These are phyloP conservation scores for Pochonia chlamydosporia DNA, from an alignment of 2,329 filamentous ascomycete genomes.

Conservation along the genomic window DNA sequence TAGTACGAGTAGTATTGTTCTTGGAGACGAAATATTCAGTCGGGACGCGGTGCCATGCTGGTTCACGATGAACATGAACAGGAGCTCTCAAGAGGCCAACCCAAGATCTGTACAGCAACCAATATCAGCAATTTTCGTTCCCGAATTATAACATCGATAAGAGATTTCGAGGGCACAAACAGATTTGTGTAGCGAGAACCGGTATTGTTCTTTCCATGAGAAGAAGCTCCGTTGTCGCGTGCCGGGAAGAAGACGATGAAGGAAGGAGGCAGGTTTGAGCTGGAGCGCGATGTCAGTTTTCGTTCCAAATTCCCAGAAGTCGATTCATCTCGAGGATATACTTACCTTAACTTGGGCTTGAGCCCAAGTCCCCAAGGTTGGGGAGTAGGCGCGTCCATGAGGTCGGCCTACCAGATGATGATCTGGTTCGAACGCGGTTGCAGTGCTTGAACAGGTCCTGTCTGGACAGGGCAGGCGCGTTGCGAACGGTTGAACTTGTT, in stretches of 20 bases:
- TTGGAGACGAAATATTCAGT: conserved; percentile 17
- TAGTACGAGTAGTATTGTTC: conserved; percentile 12
- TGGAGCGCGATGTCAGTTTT: conserved; percentile 15
- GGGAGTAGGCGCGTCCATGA: conserved; percentile 14
- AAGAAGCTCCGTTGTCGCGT: conserved; percentile 4
- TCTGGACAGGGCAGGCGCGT: conserved; percentile 8
- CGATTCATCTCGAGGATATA: background rate
- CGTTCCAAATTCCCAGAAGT: background rate
- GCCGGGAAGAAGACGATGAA: conserved; percentile 22
- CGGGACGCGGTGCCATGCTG: conserved; percentile 26
- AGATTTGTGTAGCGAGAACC: background rate
- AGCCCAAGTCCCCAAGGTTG: conserved; percentile 12
- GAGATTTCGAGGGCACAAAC: no score
- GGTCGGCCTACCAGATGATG: conserved; percentile 1
- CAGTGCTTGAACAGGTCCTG: conserved; percentile 5
- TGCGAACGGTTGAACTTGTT: conserved; percentile 1
- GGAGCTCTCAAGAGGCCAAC: conserved; percentile 14
- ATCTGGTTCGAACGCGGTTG: conserved; percentile 3
- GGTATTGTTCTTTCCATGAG: background rate
- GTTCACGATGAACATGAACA: conserved; percentile 14
- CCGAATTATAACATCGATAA: no score
- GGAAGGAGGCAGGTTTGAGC: conserved; percentile 15
- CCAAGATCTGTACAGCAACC: conserved; percentile 15
- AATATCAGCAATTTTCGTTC: background rate
- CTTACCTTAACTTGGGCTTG: conserved; percentile 11